These are phyloP conservation scores for Dipodascus geniculatus DNA, from an alignment of 805 yeast genomes.

Conservation along the genomic window DNA sequence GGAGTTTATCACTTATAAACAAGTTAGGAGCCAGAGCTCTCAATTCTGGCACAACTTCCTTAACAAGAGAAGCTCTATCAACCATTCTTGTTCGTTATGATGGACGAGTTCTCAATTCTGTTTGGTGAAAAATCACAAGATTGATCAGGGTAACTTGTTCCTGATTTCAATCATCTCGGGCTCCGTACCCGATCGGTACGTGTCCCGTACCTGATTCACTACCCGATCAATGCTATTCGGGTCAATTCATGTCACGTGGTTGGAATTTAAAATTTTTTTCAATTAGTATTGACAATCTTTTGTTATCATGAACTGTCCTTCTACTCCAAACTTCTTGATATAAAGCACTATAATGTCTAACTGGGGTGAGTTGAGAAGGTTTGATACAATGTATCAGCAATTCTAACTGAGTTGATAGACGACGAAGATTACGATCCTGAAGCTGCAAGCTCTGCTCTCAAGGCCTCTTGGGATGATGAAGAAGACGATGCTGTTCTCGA, in stretches of 20 bases:
- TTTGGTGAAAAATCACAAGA: too few species aligned
- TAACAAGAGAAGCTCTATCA: not conserved
- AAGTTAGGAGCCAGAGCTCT: not conserved
- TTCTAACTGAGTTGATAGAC: slow-evolving; percentile 2
- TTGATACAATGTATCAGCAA: not conserved
- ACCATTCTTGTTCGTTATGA: not conserved
- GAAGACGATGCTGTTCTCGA: slow-evolving; percentile 71
- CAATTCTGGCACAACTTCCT: not conserved
- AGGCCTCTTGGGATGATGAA: slow-evolving; percentile 56
- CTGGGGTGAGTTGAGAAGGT: slow-evolving; percentile 12
- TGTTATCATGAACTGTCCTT: not conserved
- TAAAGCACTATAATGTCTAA: slow-evolving; percentile 11
- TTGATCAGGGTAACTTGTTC: not conserved
- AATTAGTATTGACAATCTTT: not conserved
- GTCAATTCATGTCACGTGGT: too few species aligned
- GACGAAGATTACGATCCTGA: slow-evolving; percentile 80
- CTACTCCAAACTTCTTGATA: not conserved
- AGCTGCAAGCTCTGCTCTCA: slow-evolving; percentile 40
- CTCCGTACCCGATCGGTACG: too few species aligned
- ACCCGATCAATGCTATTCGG: too few species aligned
- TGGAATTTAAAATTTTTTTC: not conserved
- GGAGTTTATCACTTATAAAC: not conserved
- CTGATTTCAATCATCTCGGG: too few species aligned
- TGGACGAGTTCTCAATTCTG: too few species aligned
- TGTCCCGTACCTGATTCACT: too few species aligned